phyloP scores from a whole-genome alignment of 2,329 filamentous ascomycete species.

The Coleophoma crateriformis region DNA sequence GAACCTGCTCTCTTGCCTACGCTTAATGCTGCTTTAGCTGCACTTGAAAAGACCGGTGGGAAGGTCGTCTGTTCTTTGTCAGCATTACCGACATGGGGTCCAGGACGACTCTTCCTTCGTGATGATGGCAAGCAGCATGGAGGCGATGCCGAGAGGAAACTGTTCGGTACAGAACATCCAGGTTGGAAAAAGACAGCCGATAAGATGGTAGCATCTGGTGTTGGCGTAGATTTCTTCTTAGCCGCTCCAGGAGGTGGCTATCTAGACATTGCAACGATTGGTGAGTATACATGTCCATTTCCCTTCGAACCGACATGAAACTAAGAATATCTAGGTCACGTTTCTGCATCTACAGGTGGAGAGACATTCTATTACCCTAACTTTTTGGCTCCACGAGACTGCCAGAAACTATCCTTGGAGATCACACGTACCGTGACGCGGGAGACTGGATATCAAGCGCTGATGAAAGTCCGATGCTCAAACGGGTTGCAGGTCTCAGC shows the following conservation, averaged over 20 bases:
- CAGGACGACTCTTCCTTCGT: conserved; percentile 75
- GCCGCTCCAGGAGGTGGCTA: conserved; percentile 87
- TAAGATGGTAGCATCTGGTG: conserved; percentile 80
- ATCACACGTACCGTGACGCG: conserved; percentile 80
- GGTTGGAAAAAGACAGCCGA: conserved; percentile 81
- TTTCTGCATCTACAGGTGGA: conserved; percentile 84
- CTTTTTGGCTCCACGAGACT: conserved; percentile 83
- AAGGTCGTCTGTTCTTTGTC: conserved; percentile 87
- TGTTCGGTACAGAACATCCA: conserved; percentile 85
- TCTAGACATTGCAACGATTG: conserved; percentile 87
- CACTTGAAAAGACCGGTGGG: conserved; percentile 80
- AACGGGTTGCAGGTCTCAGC: conserved; percentile 88
- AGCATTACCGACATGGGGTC: conserved; percentile 87
- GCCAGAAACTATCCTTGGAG: conserved; percentile 76
- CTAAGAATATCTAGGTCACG: conserved; percentile 52
- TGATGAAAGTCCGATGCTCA: conserved; percentile 98
- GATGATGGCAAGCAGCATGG: conserved; percentile 84
- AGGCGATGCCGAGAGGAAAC: conserved; percentile 85
- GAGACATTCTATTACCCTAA: conserved; percentile 97
- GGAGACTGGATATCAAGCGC: conserved; percentile 89
- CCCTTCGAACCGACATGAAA: no score
- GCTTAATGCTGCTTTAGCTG: conserved; percentile 77
- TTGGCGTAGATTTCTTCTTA: conserved; percentile 92
- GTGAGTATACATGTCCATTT: conserved; percentile 37
- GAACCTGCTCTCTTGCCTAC: conserved; percentile 84